Evolutionary conservation across 2,329 filamentous ascomycete species (phyloP), one percentile per base, ranked within the genome.

Genomic region (Fusarium duplospermum): DNA sequence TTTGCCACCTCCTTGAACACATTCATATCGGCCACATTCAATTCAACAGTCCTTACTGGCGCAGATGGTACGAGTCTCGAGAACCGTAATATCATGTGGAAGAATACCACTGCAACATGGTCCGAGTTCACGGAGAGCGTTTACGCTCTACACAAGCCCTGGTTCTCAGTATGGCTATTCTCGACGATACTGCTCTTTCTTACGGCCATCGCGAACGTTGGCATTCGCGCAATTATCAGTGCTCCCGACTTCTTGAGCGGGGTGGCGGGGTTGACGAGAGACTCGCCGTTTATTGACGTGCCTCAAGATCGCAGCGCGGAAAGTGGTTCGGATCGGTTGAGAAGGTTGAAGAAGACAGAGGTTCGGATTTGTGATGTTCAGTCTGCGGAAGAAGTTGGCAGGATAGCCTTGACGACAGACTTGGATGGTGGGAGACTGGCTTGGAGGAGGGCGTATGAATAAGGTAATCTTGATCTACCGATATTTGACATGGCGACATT

Each of bases 231-330:
- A 9, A n/a, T 57, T 2, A 68, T 65, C 33, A 64, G 10, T 14
- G 65, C 68, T 2, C 61, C 65, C 2, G 68, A 71, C 20, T 68
- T 71, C 22, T 6, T 71, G 7, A 58, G 52, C 4, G 42, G 65
- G 13, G 61, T 68, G 22, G 57, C 60, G n/a, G 61, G 61, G 2
- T 16, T 71, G 56, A 71, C 57, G 0, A 62, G 61, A 13, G 61
- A 71, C 33, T 71, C 65, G 13, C 20, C 31, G 3, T 71, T 42
- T 29, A 24, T 71, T 1, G 10, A 62, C 1, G 57, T 59, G 16
- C 27, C 65, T 4, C 65, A 68, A 20, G 18, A 45, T 13, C 33
- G 65, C 5, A 68, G 24, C 42, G 68, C 56, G 0, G 42, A 50
- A 35, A 67, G 54, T 45, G 66, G 57, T 3, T 40, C 31, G 13